Base-by-base conservation (phyloP, 2,329 filamentous ascomycete genomes). In the Huntiella savannae region DNA sequence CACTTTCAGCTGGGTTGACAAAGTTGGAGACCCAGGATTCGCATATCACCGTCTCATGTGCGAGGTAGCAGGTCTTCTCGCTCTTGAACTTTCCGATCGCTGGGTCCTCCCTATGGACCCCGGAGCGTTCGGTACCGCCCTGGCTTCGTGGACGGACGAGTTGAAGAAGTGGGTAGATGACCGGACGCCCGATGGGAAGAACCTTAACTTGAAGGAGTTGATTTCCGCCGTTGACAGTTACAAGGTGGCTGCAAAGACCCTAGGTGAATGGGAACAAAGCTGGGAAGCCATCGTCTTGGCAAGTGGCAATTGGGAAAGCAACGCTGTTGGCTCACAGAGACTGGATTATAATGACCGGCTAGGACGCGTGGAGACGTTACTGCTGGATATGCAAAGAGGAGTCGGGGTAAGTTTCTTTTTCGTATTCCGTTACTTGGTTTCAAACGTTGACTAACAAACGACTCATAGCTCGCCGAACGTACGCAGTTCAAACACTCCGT, bases 401-500 rank as follows among this genome's bases (percentile, higher is more conserved):
- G 79, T 77, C 52, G 86, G 86, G 49, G 81, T 92, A 73, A 69
- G 82, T 77, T 47, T 40, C 28, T 44, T 28, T 77, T 47, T 40
- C 28, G 43, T 44, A 46, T 40, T 37, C 22, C 1, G 28, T 6
- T 38, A 43, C 33, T 11, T 32, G 37, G 40, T 39, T 43, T 43
- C 22, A 22, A 15, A 8, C n/a, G 4, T 22, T 5, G 19, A 28
- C 40, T 55, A 43, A 56, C 53, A 47, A 43, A 49, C 32, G 11
- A 4, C 8, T 43, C 48, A 33, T 47, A 86, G 81, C 72, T 93
- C 4, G 82, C 83, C 35, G 84, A 84, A 54, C 78, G 88, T 52
- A 82, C 82, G 4, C 91, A 96, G 62, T 98, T 86, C 69, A 94
- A 92, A 61, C 91, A 95, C 61, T 72, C 92, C 56, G 65, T 98